Evolutionary conservation across 176 grass and related monocot genomes (phyloP).

Genomic region (Juncus inflexus): DNA sequence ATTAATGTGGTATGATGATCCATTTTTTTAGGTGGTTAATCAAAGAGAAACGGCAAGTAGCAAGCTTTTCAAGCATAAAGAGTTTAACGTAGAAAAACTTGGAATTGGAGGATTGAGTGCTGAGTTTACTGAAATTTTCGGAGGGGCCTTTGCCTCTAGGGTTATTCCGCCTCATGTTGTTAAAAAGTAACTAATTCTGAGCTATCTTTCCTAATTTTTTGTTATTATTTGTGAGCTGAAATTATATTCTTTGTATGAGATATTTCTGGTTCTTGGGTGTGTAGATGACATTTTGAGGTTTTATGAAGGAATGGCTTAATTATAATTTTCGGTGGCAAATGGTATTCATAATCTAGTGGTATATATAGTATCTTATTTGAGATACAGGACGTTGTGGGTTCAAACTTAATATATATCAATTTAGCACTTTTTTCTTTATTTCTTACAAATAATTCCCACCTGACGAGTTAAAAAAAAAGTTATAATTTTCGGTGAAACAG

Average conservation of each 20-base stretch:
- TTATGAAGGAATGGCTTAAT: neutral
- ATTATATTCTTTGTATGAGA: conserved; percentile 7
- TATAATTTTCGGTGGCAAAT: too few relatives aligned
- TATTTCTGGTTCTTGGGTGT: conserved; percentile 10
- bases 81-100: conserved; percentile 92
- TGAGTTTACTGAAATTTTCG: conserved; percentile 96
- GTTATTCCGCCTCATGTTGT: conserved; percentile 88
- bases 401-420: too few relatives aligned
- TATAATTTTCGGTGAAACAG: conserved; percentile 21
- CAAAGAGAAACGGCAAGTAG: conserved; percentile 94
- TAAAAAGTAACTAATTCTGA: conserved; percentile 41
- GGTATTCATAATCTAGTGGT: too few relatives aligned
- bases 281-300: neutral
- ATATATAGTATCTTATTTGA: too few relatives aligned
- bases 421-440: too few relatives aligned
- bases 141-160: conserved; percentile 97
- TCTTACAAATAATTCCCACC: too few relatives aligned
- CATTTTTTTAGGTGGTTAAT: conserved; percentile 59
- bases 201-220: too few relatives aligned
- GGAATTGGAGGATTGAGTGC: conserved; percentile 86
- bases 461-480: neutral
- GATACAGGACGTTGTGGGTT: too few relatives aligned
- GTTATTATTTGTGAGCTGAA: neutral
- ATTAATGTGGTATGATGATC: conserved; percentile 20
- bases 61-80: conserved; percentile 97